Evolutionary conservation across 495 filamentous ascomycete genomes (phyloP), one percentile per base, ranked within the genome.

Genomic region (Hypoxylon perforatum): DNA sequence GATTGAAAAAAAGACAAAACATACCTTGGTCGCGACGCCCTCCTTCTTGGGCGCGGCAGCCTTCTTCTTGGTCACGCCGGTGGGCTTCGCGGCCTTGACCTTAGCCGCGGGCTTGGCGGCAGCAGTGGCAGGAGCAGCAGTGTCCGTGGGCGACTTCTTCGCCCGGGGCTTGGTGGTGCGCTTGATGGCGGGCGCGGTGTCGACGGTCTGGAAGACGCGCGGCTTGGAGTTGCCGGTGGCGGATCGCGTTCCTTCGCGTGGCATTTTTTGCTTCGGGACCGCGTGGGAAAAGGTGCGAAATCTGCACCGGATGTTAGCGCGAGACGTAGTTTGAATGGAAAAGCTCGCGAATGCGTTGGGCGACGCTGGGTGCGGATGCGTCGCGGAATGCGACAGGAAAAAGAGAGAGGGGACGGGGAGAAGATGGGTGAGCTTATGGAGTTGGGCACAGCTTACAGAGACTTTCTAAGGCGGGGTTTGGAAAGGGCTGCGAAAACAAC

Each of bases 161-260:
- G 73, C 54, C 70, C 72, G 77, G 19, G 78, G 67, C 66, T 76
- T 70, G 46, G 65, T 73, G 30, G 75, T 80, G 59, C 81, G 77
- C 73, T 79, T 81, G 66, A 84, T 80, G 38, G 78, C 75, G 30
- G 81, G 80, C 52, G 75, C 79, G 17, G 83, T 84, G 71, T 84
- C 77, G 65, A 84, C 73, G 17, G 78, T 77, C 45, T 78, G 76
- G 73, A 85, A 81, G 67, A 85, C 77, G 67, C 84, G 80, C 61
- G 84, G 84, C 65, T 77, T 78, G 46, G 84, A 81, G 73, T 86
- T 82, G 75, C 84, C 84, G 39, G 84, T 86, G 56, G 73, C 67
- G 46, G 82, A 85, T 59, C 84, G 81, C 52, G 84, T 86, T 70
- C 82, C 82, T 78, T 85, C 83, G 69, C 82, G 81, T 73, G 82